Percentiles rank a stretch among this genome's conserved stretches.
These are phyloP conservation scores for Sanghuangporus baumii DNA, from an alignment of 1,284 basidiomycete genomes.

Conservation along the genomic window DNA sequence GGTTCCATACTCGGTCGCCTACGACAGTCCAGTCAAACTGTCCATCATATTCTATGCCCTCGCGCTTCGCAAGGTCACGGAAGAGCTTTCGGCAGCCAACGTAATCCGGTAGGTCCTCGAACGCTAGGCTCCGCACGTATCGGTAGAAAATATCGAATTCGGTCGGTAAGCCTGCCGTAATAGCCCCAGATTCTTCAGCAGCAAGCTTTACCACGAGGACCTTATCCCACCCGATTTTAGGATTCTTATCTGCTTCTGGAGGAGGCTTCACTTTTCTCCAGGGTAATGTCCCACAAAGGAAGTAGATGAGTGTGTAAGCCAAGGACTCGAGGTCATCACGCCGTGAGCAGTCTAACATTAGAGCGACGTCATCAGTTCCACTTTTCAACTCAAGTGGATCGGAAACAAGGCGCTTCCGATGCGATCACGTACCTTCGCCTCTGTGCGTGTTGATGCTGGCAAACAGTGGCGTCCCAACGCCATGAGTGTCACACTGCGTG, in stretches of 20 bases:
- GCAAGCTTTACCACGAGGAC: conserved; percentile 66
- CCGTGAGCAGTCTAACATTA: conserved; percentile 66
- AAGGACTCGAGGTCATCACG: conserved; percentile 90
- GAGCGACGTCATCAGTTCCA: conserved; percentile 1
- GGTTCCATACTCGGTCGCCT: conserved; percentile 14
- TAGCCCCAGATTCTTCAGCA: conserved; percentile 49
- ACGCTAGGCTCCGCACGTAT: conserved; percentile 82
- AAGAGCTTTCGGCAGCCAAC: conserved; percentile 80
- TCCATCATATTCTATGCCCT: conserved; percentile 50
- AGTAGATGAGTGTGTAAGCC: conserved; percentile 92
- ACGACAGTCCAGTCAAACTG: conserved; percentile 41
- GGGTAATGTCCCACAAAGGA: conserved; percentile 83
- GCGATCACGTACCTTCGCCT: conserved; percentile 34
- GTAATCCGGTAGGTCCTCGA: conserved; percentile 90
- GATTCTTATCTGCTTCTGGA: conserved; percentile 27
- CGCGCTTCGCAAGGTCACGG: conserved; percentile 52
- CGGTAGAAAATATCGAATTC: conserved; percentile 87
- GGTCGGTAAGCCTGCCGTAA: conserved; percentile 79
- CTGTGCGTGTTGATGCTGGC: conserved; percentile 94
- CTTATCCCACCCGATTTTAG: conserved; percentile 52
- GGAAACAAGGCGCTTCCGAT: neutral
- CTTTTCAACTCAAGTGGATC: neutral
- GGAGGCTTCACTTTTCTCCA: conserved; percentile 82
- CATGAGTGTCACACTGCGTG: conserved; percentile 54
- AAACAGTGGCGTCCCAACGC: conserved; percentile 91